phyloP scores from a whole-genome alignment of 768 basidiomycete species.

The Agaricus sinodeliciosus region DNA sequence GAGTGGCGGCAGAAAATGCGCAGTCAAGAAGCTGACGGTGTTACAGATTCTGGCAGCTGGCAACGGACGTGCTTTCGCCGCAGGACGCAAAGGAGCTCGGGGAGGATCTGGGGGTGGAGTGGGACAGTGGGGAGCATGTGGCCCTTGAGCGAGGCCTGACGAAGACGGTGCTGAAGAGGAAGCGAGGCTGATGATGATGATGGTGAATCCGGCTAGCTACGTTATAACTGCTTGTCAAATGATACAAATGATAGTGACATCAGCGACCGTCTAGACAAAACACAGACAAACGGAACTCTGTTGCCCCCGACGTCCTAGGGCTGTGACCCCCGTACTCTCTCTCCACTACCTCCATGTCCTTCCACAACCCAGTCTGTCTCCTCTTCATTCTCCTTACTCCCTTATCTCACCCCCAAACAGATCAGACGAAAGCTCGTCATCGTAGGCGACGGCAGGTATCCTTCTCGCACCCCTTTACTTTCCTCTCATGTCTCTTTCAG shows the following conservation, averaged over 20 bases:
- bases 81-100: constrained; percentile 57
- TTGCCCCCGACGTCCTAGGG: constrained; percentile 16
- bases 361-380: constrained; percentile 54
- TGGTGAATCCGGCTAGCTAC: no score
- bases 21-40: constrained; percentile 5
- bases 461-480: constrained; percentile 10
- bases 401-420: constrained; percentile 31
- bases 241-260: constrained; percentile 12
- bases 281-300: constrained; percentile 22
- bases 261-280: constrained; percentile 14
- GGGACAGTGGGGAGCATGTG: constrained; percentile 66
- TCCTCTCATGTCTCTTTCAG: constrained; percentile 30
- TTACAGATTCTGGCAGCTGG: constrained; percentile 67
- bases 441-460: constrained; percentile 84
- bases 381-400: constrained; percentile 4
- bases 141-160: constrained; percentile 53
- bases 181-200: constrained; percentile 33
- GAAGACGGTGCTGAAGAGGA: constrained; percentile 42
- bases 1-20: constrained; percentile 20
- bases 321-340: constrained; percentile 10
- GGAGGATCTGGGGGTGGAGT: constrained; percentile 79
- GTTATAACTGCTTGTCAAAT: background rate
- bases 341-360: constrained; percentile 25
- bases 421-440: constrained; percentile 94
- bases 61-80: constrained; percentile 60